Conservation (phyloP, 2,329 filamentous ascomycete species). For the Trematosphaeria pertusa region DNA sequence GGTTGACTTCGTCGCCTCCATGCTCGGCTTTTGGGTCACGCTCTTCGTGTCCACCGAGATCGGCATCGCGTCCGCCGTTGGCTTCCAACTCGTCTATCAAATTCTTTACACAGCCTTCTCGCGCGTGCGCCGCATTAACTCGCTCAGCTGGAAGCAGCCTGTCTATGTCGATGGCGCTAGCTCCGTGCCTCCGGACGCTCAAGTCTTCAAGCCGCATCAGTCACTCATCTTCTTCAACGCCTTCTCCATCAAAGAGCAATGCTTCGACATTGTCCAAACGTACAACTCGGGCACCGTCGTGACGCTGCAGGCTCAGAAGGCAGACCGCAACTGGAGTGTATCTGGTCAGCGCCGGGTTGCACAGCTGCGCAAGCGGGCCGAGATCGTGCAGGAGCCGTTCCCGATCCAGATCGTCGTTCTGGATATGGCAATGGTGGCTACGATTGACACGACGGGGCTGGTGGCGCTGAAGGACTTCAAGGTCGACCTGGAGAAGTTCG, state of each 20-base stretch:
- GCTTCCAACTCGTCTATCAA: constrained; percentile 58
- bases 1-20: constrained; percentile 89
- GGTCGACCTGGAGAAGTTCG: constrained; percentile 58
- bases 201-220: constrained; percentile 64
- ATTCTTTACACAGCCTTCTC: constrained; percentile 66
- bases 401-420: constrained; percentile 59
- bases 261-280: constrained; percentile 60
- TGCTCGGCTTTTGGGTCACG: constrained; percentile 88
- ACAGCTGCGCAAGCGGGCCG: constrained; percentile 52
- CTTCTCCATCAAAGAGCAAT: constrained; percentile 57
- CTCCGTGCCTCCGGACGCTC: constrained; percentile 51
- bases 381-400: constrained; percentile 42
- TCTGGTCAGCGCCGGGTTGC: constrained; percentile 57
- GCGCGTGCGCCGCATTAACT: constrained; percentile 37
- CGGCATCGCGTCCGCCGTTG: constrained; percentile 74
- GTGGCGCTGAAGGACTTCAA: constrained; percentile 58
- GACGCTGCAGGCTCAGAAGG: constrained; percentile 42
- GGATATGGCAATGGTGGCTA: constrained; percentile 60
- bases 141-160: no score
- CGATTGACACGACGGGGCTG: constrained; percentile 62
- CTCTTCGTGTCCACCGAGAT: constrained; percentile 89
- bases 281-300: constrained; percentile 52
- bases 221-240: constrained; percentile 69
- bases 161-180: no score
- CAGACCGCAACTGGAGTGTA: constrained; percentile 63